Base-by-base conservation (phyloP, 805 yeast species). In the Pichia cabralensis region DNA sequence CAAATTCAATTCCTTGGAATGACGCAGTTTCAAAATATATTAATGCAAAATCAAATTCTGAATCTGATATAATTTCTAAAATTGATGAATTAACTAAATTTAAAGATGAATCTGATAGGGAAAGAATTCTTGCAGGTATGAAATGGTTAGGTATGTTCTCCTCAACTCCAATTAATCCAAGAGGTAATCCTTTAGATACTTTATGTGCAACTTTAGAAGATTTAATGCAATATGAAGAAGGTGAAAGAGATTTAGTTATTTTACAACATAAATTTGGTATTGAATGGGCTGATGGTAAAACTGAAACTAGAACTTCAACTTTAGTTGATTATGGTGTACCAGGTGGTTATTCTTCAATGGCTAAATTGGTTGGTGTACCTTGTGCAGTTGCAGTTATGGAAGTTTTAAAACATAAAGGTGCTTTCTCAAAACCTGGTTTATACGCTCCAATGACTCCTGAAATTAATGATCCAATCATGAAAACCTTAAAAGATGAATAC, bases 201-300 rank as follows among this genome's bases (percentile, higher is more conserved):
- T 65, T 92, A 57, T 92, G 98, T 68, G 96, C 97, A 37, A 82
- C 95, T 45, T 74, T 92, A 49, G 97, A 92, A 71, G 76, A 80
- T 51, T 71, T 82, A 69, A 84, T 92, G 95, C 96, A 89, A 70
- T 88, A 82, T 62, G 96, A 76, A 61, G 79, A 80, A 55, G 89
- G 83, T 46, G 98, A 92, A 73, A 81, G 96, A 62, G 98, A 92
- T 62, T 67, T 89, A 61, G 96, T 92, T 46, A 76, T 81, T 52
- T 72, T 92, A 56, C 98, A 92, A 71, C 98, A 92, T 74, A 89
- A 88, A 71, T 92, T 92, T 55, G 96, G 95, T 50, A 85, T 92
- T 49, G 92, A 82, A 65, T 84, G 95, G 89, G 86, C 89, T 37
- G 92, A 92, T 53, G 97, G 97, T 48, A 61, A 75, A 46, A 74